Conservation (phyloP, 108 stramenopile species). For the Heterococcus sp. region DNA sequence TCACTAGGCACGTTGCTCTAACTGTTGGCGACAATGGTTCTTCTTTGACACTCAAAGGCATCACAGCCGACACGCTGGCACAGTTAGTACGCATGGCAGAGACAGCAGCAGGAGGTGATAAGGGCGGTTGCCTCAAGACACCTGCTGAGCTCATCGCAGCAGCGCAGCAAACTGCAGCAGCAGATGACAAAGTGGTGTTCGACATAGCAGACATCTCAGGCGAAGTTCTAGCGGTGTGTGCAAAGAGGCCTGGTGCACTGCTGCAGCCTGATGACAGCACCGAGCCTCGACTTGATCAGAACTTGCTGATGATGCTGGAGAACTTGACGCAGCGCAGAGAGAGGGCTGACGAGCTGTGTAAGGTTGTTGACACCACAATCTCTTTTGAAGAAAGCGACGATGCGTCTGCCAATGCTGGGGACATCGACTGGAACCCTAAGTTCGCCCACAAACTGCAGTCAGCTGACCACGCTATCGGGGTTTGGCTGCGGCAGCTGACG, state of each 20-base stretch:
- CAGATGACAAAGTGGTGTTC: neutral
- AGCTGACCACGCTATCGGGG: neutral
- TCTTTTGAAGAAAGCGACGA: no score
- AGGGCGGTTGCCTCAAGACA: neutral
- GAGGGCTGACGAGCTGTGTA: neutral
- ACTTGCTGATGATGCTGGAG: neutral
- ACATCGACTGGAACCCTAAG: conserved; percentile 1
- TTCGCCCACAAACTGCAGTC: neutral
- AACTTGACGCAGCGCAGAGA: neutral
- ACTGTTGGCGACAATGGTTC: no score
- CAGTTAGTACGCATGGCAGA: neutral
- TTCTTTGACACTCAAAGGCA: neutral
- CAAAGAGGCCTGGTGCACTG: neutral
- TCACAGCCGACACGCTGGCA: neutral
- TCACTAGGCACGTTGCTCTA: no score
- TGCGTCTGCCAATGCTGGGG: neutral
- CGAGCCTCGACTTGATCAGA: neutral
- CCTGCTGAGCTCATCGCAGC: neutral
- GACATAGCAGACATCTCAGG: neutral
- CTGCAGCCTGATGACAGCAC: neutral
- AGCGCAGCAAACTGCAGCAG: neutral
- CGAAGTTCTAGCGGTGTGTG: neutral
- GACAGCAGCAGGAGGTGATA: neutral
- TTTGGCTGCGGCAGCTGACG: neutral
- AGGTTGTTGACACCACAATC: no score